Evolutionary conservation across 805 yeast genomes (phyloP).

Genomic region (Cyberlindnera maclurae): DNA sequence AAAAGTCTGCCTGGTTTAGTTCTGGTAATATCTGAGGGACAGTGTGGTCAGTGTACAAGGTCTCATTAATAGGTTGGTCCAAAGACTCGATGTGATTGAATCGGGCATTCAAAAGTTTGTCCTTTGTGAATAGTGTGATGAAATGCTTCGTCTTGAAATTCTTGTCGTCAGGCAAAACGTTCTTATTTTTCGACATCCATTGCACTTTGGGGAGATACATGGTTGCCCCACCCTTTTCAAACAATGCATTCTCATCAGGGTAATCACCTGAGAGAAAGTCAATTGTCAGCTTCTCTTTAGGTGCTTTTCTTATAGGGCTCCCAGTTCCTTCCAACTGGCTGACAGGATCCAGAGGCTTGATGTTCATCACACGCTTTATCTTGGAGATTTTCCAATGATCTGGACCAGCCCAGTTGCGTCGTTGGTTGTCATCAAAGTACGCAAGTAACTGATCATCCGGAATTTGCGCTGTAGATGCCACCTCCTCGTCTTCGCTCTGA

Average conservation of each 20-base stretch:
- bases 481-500: slow-evolving; percentile 15
- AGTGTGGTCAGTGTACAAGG: slow-evolving; percentile 61
- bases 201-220: slow-evolving; percentile 33
- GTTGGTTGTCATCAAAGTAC: slow-evolving; percentile 69
- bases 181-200: slow-evolving; percentile 35
- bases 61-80: slow-evolving; percentile 46
- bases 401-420: slow-evolving; percentile 80
- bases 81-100: slow-evolving; percentile 20
- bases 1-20: slow-evolving; percentile 33
- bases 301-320: slow-evolving; percentile 1
- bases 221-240: slow-evolving; percentile 23
- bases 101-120: slow-evolving; percentile 37
- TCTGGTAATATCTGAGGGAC: slow-evolving; percentile 21
- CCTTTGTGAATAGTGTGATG: slow-evolving; percentile 62
- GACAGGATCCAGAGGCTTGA: not conserved
- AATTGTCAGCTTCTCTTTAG: slow-evolving; percentile 31
- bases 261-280: slow-evolving; percentile 33
- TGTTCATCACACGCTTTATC: slow-evolving; percentile 34
- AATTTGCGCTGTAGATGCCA: slow-evolving; percentile 21
- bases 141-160: slow-evolving; percentile 66
- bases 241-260: slow-evolving; percentile 32
- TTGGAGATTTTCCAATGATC: slow-evolving; percentile 84
- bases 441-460: slow-evolving; percentile 63
- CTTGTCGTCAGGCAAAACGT: slow-evolving; percentile 65
- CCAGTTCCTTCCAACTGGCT: not conserved